These are phyloP conservation scores for Ilyonectria mors-panacis DNA, from an alignment of 2,329 filamentous ascomycete species.

Conservation along the genomic window DNA sequence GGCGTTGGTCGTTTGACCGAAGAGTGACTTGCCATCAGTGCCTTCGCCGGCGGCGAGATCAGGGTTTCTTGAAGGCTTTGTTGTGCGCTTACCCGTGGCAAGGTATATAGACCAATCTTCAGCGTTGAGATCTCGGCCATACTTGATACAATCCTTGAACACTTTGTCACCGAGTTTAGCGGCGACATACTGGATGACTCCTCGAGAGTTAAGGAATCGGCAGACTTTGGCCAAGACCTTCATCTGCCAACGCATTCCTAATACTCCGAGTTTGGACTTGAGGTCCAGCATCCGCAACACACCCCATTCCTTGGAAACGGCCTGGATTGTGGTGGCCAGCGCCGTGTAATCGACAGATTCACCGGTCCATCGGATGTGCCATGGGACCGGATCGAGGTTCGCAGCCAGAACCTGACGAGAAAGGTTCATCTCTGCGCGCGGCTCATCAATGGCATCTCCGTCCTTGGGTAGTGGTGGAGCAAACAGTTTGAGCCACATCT, in stretches of 20 bases:
- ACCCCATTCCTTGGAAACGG: conserved; percentile 70
- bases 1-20: conserved; percentile 42
- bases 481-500: conserved; percentile 72
- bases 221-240: conserved; percentile 71
- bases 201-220: conserved; percentile 69
- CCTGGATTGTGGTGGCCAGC: conserved; percentile 70
- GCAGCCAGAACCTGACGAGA: conserved; percentile 57
- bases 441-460: conserved; percentile 43
- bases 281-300: conserved; percentile 72
- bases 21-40: conserved; percentile 42
- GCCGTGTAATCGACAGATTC: conserved; percentile 72
- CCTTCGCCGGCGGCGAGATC: conserved; percentile 43
- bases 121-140: conserved; percentile 67
- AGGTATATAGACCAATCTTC: conserved; percentile 71
- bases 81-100: conserved; percentile 61
- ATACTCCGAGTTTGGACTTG: conserved; percentile 70
- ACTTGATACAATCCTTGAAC: conserved; percentile 75
- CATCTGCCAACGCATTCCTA: conserved; percentile 72
- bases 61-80: conserved; percentile 45
- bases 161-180: conserved; percentile 68
- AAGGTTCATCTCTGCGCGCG: conserved; percentile 55
- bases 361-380: conserved; percentile 70
- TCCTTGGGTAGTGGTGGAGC: conserved; percentile 62
- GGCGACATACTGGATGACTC: conserved; percentile 70
- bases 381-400: conserved; percentile 69